Base-by-base conservation (phyloP, 2,329 filamentous ascomycete species). In the Beauveria varroae region DNA sequence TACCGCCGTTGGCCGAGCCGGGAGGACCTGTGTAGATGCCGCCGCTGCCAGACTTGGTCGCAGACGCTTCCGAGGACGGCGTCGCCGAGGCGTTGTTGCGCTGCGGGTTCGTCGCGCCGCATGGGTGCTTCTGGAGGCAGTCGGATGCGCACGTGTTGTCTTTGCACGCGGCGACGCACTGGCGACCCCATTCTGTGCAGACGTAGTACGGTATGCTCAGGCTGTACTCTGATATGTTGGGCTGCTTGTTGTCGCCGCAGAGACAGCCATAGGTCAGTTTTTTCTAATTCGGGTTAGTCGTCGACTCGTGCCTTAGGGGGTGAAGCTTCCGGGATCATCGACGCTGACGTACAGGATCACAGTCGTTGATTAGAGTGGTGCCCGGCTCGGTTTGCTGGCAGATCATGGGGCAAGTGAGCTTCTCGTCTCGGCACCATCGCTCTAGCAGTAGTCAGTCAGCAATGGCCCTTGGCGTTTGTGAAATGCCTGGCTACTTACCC, bases 171-270 rank as follows among this genome's bases (percentile, higher is more conserved):
- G 66, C 69, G 14, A 88, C 85, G 72, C 88, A 91, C 74, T 91
- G 83, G 71, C 78, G 85, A 67, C 84, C 87, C 81, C 82, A 91
- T 74, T 88, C 81, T 52, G 80, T 81, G 81, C 90, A 95, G 68
- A 86, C 81, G 76, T 86, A 90, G 81, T 85, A 93, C 40, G 90
- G 90, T 28, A 95, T 79, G 1, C 90, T 93, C 67, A 91, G 81
- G 22, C 86, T 87, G 81, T 88, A 95, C 74, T 93, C 82, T 69
- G 87, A 85, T 54, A 90, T 75, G 75, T 93, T 92, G 66, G 90
- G 90, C 57, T 81, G 75, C 64, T 81, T 72, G 71, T 84, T 82
- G 70, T 88, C 80, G 64, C 81, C 79, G 78, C 90, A 95, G 67
- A 91, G 78, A 73, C 90, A 95, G 65, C 80, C 78, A 75, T 88